Percentiles rank a stretch among this genome's conserved stretches.
Conservation (phyloP, 805 yeast genomes). For the Schwanniomyces yamadae region DNA sequence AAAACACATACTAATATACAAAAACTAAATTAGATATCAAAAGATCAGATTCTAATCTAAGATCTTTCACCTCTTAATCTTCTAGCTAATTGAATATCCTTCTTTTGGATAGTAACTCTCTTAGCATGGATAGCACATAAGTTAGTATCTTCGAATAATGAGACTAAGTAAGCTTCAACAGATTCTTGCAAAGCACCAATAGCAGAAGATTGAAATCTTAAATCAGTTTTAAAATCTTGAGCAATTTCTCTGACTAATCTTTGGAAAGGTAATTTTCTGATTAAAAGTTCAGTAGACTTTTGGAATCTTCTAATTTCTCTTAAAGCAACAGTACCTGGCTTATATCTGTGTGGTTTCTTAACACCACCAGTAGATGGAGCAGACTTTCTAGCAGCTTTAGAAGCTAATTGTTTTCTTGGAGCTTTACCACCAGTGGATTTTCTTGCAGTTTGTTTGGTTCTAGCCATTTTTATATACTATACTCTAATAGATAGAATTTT, state of each 20-base stretch:
- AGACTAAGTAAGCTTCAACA: slow-evolving; percentile 47
- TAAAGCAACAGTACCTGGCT: slow-evolving; percentile 51
- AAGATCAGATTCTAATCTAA: slow-evolving; percentile 15
- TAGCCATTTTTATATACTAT: slow-evolving; percentile 32
- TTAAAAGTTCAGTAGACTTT: slow-evolving; percentile 45
- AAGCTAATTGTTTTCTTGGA: slow-evolving; percentile 49
- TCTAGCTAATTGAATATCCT: slow-evolving; percentile 49
- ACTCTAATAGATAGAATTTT: not conserved
- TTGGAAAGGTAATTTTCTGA: slow-evolving; percentile 49
- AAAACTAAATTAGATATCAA: slow-evolving; percentile 4
- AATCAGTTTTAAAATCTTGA: slow-evolving; percentile 47
- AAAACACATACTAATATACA: slow-evolving; percentile 10
- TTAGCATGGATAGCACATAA: slow-evolving; percentile 50
- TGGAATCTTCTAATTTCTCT: slow-evolving; percentile 51
- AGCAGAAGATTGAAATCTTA: slow-evolving; percentile 48
- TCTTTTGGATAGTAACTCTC: slow-evolving; percentile 49
- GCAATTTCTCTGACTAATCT: slow-evolving; percentile 50
- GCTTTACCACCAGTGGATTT: slow-evolving; percentile 51
- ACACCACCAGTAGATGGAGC: slow-evolving; percentile 49
- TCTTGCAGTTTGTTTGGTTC: slow-evolving; percentile 50
- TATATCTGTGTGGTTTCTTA: slow-evolving; percentile 50
- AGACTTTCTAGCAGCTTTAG: slow-evolving; percentile 49
- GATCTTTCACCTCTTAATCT: slow-evolving; percentile 51
- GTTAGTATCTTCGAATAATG: slow-evolving; percentile 48
- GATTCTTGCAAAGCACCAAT: slow-evolving; percentile 49